Evolutionary conservation across 768 basidiomycete species (phyloP).

Genomic region (Panaeolus papilionaceus): DNA sequence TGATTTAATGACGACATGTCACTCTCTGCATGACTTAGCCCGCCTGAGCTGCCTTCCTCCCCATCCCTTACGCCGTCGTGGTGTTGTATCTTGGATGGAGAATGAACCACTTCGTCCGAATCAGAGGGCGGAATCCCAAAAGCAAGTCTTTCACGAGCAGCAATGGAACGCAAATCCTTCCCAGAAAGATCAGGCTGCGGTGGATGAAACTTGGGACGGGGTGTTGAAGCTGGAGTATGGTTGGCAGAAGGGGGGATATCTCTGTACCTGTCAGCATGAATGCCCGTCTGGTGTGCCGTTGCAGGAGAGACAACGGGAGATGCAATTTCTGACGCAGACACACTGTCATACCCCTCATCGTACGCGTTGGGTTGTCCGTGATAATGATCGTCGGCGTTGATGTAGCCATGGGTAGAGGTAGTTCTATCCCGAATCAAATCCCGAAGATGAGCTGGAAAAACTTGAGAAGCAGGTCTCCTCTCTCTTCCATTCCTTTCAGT

Average conservation of each 20-base stretch:
- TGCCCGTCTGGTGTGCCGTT: background rate
- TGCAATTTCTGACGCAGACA: background rate
- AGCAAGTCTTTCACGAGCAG: conserved; percentile 53
- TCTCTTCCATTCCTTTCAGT: background rate
- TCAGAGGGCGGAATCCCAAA: conserved; percentile 57
- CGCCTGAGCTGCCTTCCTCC: conserved; percentile 9
- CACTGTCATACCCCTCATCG: background rate
- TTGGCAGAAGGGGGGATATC: background rate
- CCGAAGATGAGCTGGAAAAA: conserved; percentile 27
- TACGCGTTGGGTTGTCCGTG: background rate
- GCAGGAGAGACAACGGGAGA: background rate
- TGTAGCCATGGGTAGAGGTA: conserved; percentile 17
- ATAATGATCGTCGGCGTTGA: background rate
- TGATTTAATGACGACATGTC: conserved; percentile 51
- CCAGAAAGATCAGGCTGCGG: background rate
- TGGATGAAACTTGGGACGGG: conserved; percentile 3
- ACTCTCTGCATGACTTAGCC: conserved; percentile 50
- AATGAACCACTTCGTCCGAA: conserved; percentile 38
- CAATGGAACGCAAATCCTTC: conserved; percentile 35
- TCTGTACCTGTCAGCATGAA: background rate
- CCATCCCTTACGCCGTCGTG: background rate
- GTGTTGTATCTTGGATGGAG: conserved; percentile 2
- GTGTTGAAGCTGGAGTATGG: background rate
- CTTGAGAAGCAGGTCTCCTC: conserved; percentile 13
- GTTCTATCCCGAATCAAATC: conserved; percentile 32